Evolutionary conservation across 768 basidiomycete species (phyloP).

Genomic region (Daedaleopsis sinensis): DNA sequence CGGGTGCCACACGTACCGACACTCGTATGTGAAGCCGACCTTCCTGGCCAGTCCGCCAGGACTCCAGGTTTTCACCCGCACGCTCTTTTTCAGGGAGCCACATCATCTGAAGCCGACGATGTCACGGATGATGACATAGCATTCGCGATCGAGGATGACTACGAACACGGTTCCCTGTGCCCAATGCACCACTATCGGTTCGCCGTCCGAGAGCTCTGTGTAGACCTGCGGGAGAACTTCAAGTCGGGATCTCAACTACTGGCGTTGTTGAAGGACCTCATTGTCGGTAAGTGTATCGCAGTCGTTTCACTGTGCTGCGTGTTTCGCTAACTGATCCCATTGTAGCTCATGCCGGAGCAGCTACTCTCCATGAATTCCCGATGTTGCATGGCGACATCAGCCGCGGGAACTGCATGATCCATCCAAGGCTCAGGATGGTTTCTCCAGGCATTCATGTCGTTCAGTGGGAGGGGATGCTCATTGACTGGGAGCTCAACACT

Average conservation of each 20-base stretch:
- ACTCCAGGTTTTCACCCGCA: not conserved
- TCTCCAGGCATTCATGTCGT: not conserved
- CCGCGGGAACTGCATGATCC: conserved; percentile 1
- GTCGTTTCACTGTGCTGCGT: not conserved
- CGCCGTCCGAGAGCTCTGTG: not conserved
- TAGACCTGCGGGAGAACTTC: not conserved
- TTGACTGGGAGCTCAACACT: conserved; percentile 2
- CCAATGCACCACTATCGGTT: not conserved
- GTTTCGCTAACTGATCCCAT: not conserved
- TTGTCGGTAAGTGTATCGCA: not conserved
- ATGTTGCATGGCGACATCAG: conserved; percentile 5
- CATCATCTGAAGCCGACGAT: not conserved
- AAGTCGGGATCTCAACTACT: not conserved
- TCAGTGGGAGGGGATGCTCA: not conserved
- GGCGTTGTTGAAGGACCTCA: not conserved
- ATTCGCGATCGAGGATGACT: not conserved
- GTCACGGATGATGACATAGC: not conserved
- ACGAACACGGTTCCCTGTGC: not conserved
- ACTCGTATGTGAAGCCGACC: not conserved
- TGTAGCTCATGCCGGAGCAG: not conserved
- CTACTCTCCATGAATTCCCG: not conserved
- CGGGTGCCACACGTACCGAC: conserved; percentile 5
- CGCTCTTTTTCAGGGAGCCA: not conserved
- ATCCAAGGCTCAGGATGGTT: not conserved
- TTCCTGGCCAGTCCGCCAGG: not conserved